phyloP scores from a whole-genome alignment of 139 green algal genomes.

The Chlorella sp. region DNA sequence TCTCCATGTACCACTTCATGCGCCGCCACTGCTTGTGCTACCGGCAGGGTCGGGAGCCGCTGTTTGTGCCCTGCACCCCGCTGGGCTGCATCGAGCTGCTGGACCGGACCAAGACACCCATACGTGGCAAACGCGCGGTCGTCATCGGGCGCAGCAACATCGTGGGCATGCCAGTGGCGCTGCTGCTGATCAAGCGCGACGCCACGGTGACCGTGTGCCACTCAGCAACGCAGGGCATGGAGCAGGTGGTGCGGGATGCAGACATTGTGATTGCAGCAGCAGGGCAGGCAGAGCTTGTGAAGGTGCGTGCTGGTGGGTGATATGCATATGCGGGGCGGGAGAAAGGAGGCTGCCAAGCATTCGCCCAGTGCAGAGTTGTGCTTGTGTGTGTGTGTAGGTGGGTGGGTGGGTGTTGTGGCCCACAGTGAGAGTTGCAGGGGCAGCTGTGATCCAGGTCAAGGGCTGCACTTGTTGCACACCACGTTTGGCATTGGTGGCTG shows the following conservation, averaged over 20 bases:
- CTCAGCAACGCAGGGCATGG: slow-evolving; percentile 59
- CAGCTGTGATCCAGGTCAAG: no score
- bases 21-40: no score
- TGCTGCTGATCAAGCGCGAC: slow-evolving; percentile 79
- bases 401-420: no score
- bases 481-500: no score
- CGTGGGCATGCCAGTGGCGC: slow-evolving; percentile 89
- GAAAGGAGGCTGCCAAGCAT: no score
- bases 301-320: no score
- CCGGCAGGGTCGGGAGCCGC: slow-evolving; percentile 10
- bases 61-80: slow-evolving; percentile 75
- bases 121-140: slow-evolving; percentile 62
- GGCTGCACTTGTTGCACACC: no score
- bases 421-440: no score
- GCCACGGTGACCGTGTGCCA: slow-evolving; percentile 87
- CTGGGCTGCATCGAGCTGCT: slow-evolving; percentile 90
- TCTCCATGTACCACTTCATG: no score
- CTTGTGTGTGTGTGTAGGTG: no score
- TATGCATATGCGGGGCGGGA: no score
- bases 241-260: slow-evolving; percentile 64
- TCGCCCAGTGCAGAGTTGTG: no score
- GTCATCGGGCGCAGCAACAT: slow-evolving; percentile 92
- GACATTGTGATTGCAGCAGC: slow-evolving; percentile 95
- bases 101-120: slow-evolving; percentile 34
- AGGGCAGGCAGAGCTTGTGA: slow-evolving; percentile 76